These are phyloP conservation scores for Rhizoctonia solani DNA, from an alignment of 1,284 basidiomycete genomes.

Conservation along the genomic window DNA sequence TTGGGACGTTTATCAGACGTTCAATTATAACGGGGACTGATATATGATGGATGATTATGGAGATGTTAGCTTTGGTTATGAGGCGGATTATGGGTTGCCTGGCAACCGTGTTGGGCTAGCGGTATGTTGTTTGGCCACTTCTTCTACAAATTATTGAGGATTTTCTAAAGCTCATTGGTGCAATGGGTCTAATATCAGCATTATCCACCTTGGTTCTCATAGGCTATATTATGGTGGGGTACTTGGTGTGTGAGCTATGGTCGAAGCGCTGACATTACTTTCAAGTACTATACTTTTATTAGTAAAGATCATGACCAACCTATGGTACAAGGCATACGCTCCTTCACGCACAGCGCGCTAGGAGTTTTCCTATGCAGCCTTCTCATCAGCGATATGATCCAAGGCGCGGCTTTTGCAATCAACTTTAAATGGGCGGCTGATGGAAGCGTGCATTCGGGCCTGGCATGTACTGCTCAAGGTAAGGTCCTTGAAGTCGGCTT, in stretches of 20 bases:
- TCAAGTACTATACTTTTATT: slow-evolving; percentile 5
- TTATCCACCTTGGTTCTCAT: slow-evolving; percentile 8
- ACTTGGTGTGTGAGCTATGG: no score
- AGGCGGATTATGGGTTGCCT: neutral
- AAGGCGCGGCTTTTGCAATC: slow-evolving; percentile 13
- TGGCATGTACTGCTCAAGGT: slow-evolving; percentile 24
- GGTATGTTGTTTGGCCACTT: neutral
- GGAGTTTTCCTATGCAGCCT: slow-evolving; percentile 13
- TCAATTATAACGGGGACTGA: no score
- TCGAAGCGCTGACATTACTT: no score
- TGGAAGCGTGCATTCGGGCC: slow-evolving; percentile 2
- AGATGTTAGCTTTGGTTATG: neutral
- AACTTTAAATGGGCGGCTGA: slow-evolving; percentile 22
- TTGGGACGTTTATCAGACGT: neutral
- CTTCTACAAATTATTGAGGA: neutral
- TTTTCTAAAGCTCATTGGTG: neutral
- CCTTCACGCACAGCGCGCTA: slow-evolving; percentile 12
- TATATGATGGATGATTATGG: no score
- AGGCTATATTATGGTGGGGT: neutral
- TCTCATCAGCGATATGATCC: slow-evolving; percentile 11
- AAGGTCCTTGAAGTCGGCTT: neutral
- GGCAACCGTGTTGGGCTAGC: slow-evolving; percentile 2
- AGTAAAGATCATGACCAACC: neutral
- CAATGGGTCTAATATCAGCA: neutral
- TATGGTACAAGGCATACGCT: slow-evolving; percentile 2